Base-by-base conservation (phyloP, 2,329 filamentous ascomycete genomes). In the Claviceps purpurea region DNA sequence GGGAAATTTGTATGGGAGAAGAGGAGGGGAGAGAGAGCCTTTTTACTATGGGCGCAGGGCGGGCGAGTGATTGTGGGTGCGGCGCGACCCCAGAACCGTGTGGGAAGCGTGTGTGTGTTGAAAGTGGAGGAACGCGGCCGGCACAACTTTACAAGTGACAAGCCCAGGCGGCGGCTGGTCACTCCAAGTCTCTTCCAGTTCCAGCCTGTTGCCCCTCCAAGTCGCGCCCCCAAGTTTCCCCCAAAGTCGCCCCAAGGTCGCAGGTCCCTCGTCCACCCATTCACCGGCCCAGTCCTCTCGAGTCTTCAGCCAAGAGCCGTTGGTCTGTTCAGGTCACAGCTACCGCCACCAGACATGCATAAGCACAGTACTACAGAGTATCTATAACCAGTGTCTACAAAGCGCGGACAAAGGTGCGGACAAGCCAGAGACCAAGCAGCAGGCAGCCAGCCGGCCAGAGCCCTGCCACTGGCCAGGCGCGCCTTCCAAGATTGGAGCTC, bases 1-100 rank as follows among this genome's bases (percentile, higher is more conserved):
- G 73, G 70, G 70, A 73, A 70, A 71, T 74, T 77, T 79, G 77
- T 79, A 78, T 79, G 76, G 73, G 75, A 77, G 71, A 74, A 74
- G 74, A 76, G 73, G 74, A 70, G 65, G 68, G 41, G 41, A 43
- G 61, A 71, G 72, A 71, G 52, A 71, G 72, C 75, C 75, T 79
- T 81, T 81, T 81, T 79, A 80, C 76, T 78, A 76, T 76, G 76
- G 73, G 73, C 50, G 53, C 41, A 43, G 26, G 53, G 50, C 47
- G 50, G 50, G 53, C 68, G 74, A 74, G 73, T 79, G 76, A 79
- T 80, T 79, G 75, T 70, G 75, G 70, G 73, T 65, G 68, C 64
- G 65, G 62, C 49, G 50, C 52, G 52, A 53, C 52, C 30, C 56
- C 56, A 62, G 58, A 61, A 57, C 56, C 57, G 62, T 56, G 59